Base-by-base conservation (phyloP, 163 green algal genomes). In the Smithsoniella earleae region DNA sequence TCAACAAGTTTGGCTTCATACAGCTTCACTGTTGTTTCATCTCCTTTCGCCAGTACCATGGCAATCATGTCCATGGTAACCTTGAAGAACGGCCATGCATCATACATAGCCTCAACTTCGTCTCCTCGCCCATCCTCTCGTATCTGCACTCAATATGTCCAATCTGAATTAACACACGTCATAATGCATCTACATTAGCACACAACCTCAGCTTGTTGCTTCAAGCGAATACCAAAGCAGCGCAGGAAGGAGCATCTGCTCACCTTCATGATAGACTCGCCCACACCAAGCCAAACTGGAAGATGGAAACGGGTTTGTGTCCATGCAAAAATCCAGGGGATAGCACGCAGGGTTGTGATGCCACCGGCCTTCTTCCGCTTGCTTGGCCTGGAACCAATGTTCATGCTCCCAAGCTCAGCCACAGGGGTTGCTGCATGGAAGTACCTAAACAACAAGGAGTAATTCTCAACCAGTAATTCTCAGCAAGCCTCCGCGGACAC, bases 241-340 rank as follows among this genome's bases (percentile, higher is more conserved):
- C n/a, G n/a, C n/a, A n/a, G n/a, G n/a, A 20, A 54, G 44, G 44
- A 20, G 20, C 18, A 54, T 18, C 18, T 25, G 44, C 44, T 69
- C 8, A 85, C 78, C 46, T 46, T 31, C 6, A 84, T 36, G 40
- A 98, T 84, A 36, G 89, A 91, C 66, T 92, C 85, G 30, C 89
- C 90, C 8, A 98, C 86, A 74, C 93, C 93, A 52, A 98, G 90
- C 93, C 93, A 98, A 34, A 96, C 88, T 38, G 93, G 93, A 77
- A 98, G 84, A 75, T 95, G 84, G 78, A 98, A 92, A 36, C 93
- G 87, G 10, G 89, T 91, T 76, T 86, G 77, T 10, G 90, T 98
- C 93, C 93, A 98, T 18, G 94, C 94, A 80, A 98, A 98, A 81
- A 98, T 96, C 93, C 93, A 98, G 49, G 93, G 93, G 76, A 98